These are phyloP conservation scores for Trichosporon faecale DNA, from an alignment of 1,284 basidiomycete species.

Conservation along the genomic window DNA sequence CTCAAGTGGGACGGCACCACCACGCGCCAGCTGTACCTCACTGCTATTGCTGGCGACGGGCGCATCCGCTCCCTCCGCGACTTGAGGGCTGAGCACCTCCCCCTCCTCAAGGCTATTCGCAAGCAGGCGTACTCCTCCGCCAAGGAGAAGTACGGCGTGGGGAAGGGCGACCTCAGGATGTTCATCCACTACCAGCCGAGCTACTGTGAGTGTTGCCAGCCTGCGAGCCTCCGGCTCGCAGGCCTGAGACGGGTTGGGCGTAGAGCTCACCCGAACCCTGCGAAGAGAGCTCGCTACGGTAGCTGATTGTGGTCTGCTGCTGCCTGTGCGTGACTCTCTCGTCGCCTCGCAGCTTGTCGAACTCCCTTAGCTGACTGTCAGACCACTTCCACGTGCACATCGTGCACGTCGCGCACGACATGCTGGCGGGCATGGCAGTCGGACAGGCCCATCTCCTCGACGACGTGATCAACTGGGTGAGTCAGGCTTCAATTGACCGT, in stretches of 20 bases:
- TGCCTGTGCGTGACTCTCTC: too few species aligned
- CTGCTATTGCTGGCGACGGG: slow-evolving; percentile 63
- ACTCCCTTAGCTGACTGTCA: slow-evolving; percentile 41
- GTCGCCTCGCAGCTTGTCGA: neutral
- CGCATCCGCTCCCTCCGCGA: slow-evolving; percentile 68
- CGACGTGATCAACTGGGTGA: slow-evolving; percentile 76
- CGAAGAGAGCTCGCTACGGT: too few species aligned
- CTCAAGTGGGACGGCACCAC: slow-evolving; percentile 86
- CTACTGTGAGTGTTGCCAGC: slow-evolving; percentile 67
- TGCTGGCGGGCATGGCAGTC: slow-evolving; percentile 68
- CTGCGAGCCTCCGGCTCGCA: too few species aligned
- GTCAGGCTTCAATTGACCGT: slow-evolving; percentile 34
- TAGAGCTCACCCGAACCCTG: too few species aligned
- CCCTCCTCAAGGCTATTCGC: slow-evolving; percentile 65
- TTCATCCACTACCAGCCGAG: slow-evolving; percentile 94
- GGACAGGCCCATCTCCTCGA: slow-evolving; percentile 93
- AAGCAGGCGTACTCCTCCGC: slow-evolving; percentile 63
- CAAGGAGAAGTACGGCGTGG: slow-evolving; percentile 68
- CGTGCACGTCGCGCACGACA: slow-evolving; percentile 69
- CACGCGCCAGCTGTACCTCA: slow-evolving; percentile 63
- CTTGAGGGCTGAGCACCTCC: slow-evolving; percentile 63
- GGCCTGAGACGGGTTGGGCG: too few species aligned
- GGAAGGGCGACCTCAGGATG: slow-evolving; percentile 66
- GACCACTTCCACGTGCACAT: slow-evolving; percentile 96
- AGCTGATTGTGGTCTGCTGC: too few species aligned